These are phyloP conservation scores for Dipteronia dyeriana DNA, from an alignment of 345 rosid species.

Conservation along the genomic window DNA sequence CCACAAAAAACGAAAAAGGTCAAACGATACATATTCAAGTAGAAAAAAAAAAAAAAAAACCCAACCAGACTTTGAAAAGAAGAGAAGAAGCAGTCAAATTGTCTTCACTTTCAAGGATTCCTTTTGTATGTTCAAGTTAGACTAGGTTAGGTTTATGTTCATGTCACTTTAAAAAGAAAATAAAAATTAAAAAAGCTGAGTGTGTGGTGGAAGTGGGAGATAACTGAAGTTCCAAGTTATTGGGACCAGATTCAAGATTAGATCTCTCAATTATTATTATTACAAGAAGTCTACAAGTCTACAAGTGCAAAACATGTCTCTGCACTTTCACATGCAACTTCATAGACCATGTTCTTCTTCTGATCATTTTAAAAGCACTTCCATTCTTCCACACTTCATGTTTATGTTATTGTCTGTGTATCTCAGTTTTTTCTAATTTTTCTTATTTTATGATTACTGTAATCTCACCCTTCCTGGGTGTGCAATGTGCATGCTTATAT, in stretches of 20 bases:
- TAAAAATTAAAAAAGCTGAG: not conserved
- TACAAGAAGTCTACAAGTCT: too few species aligned
- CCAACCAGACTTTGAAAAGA: not conserved
- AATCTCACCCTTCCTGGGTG: not conserved
- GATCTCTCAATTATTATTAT: slow-evolving; percentile 17
- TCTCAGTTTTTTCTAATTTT: not conserved
- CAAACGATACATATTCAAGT: not conserved
- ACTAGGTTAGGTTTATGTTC: not conserved
- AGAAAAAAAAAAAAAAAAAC: not conserved
- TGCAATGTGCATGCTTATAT: slow-evolving; percentile 8
- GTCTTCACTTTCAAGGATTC: not conserved
- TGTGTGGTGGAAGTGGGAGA: not conserved
- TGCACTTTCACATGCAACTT: slow-evolving; percentile 29
- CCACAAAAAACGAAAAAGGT: not conserved
- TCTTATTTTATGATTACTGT: not conserved
- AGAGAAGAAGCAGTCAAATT: not conserved
- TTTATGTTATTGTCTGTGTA: not conserved
- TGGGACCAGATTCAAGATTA: slow-evolving; percentile 12
- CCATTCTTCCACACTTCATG: not conserved
- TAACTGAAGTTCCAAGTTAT: slow-evolving; percentile 25
- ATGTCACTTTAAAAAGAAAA: not conserved
- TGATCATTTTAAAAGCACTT: slow-evolving; percentile 5
- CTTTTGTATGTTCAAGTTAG: not conserved
- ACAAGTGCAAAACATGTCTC: not conserved
- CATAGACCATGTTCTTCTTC: slow-evolving; percentile 4